Conservation (phyloP, 2,329 filamentous ascomycete species). For the Alternaria dauci region DNA sequence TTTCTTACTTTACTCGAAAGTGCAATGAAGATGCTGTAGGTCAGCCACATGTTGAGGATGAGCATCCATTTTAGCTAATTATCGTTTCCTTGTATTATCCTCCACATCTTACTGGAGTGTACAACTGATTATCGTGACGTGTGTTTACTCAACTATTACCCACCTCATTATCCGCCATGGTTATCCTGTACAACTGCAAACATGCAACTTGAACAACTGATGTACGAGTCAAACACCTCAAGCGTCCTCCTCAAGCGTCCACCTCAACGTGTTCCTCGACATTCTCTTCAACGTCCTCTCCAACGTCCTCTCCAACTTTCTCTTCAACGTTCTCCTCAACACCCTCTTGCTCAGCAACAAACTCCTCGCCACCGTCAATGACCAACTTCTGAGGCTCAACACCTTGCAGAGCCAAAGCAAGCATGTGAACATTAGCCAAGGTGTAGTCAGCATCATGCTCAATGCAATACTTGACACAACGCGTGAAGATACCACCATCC, state of each 20-base stretch:
- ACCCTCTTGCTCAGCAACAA: background rate
- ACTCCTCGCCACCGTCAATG: background rate
- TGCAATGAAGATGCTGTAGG: too few relatives aligned
- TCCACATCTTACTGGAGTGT: background rate
- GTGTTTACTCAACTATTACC: background rate
- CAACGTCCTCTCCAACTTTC: background rate
- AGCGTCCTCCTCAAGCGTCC: background rate
- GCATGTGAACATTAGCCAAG: constrained; percentile 21
- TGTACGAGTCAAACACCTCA: background rate
- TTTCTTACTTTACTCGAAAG: background rate
- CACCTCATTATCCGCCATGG: background rate
- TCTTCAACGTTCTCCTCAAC: background rate
- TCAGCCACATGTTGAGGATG: background rate
- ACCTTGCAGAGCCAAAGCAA: constrained; percentile 22
- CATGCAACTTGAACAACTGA: background rate
- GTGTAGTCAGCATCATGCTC: constrained; percentile 24
- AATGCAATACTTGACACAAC: constrained; percentile 35
- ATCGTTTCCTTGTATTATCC: background rate
- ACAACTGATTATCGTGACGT: background rate
- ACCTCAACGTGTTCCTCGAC: background rate
- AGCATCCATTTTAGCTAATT: background rate
- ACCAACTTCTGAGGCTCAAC: background rate
- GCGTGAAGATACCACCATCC: constrained; percentile 38
- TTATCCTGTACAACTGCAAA: background rate
- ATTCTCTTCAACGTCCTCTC: background rate